Evolutionary conservation across 257 asterid species (phyloP), one percentile per base, ranked within the genome.

Genomic region (Haberlea rhodopensis): DNA sequence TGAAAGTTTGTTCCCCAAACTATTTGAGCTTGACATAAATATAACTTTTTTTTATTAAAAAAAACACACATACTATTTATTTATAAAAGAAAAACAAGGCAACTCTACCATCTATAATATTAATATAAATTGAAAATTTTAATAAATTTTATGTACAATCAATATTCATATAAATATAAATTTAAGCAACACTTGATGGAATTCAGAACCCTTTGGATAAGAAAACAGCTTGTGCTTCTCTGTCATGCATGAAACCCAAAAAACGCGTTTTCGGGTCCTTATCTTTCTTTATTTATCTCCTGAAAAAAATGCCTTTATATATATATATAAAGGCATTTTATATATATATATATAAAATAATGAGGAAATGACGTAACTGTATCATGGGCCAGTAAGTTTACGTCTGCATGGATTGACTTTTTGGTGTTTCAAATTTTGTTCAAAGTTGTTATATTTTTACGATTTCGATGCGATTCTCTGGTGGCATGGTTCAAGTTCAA

Each of bases 171-270:
- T n/a, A n/a, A n/a, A n/a, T n/a, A n/a, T n/a, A n/a, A n/a, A n/a
- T n/a, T n/a, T n/a, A n/a, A n/a, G n/a, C n/a, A n/a, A n/a, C n/a
- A n/a, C n/a, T n/a, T n/a, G n/a, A n/a, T n/a, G n/a, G n/a, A n/a
- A n/a, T n/a, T n/a, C n/a, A n/a, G n/a, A n/a, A n/a, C n/a, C n/a
- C n/a, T 52, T 52, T 20, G 57, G 5, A 52, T 24, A 48, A 53
- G 59, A 45, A 13, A 71, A 80, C 89, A 86, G 94, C 86, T 83
- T 79, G 71, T 79, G 79, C 80, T 73, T 59, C 56, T 64, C 94
- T 86, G 94, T 73, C 82, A 31, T 61, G 76, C 86, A 71, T 63
- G 69, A 8, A 49, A 54, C 67, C 63, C 73, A 57, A 68, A 67
- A 80, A 58, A 74, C 90, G 94, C 90, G 94, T 81, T 70, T 76